Evolutionary conservation across 345 rosid genomes (phyloP).

Genomic region (Heritiera fomes): DNA sequence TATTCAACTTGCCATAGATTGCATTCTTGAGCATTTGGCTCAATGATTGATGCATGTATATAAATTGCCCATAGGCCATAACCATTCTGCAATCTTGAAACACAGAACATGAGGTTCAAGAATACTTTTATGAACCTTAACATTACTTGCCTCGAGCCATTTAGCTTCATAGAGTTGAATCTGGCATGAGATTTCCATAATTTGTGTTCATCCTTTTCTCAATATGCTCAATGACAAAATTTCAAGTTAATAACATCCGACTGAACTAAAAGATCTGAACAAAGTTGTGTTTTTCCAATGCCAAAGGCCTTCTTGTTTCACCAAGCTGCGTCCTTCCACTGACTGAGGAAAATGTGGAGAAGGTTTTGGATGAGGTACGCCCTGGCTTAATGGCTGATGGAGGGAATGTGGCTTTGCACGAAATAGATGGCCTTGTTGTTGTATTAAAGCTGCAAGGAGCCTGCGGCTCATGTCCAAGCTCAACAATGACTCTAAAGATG

Average conservation of each 20-base stretch:
- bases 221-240: background rate
- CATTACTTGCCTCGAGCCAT: background rate
- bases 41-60: too few species aligned
- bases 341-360: conserved; percentile 94
- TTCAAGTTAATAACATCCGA: too few species aligned
- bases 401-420: conserved; percentile 90
- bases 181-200: background rate
- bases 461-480: conserved; percentile 97
- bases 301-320: conserved; percentile 47
- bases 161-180: background rate
- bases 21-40: background rate
- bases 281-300: background rate
- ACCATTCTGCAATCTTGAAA: too few species aligned
- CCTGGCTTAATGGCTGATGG: conserved; percentile 96
- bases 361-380: conserved; percentile 75
- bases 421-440: conserved; percentile 94
- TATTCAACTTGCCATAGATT: background rate
- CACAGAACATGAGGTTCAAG: background rate
- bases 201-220: background rate
- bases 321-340: conserved; percentile 74
- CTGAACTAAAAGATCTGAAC: background rate
- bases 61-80: too few species aligned
- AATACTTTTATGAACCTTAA: background rate
- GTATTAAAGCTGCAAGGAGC: conserved; percentile 92
- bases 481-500: conserved; percentile 91